These are phyloP conservation scores for Falciphora oryzae DNA, from an alignment of 2,329 filamentous ascomycete species.

Conservation along the genomic window DNA sequence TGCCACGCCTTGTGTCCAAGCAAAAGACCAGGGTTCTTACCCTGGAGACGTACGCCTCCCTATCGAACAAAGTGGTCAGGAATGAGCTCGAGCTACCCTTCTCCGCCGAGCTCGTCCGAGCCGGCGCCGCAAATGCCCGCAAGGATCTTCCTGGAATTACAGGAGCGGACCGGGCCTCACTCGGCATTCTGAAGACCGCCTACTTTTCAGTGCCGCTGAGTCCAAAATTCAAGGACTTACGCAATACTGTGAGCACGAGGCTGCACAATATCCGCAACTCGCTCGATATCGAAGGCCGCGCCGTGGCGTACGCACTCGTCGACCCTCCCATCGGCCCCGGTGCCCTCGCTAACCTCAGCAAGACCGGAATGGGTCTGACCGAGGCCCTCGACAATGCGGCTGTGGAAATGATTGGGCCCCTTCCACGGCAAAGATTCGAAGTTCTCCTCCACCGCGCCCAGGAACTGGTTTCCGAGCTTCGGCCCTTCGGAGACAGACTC, in stretches of 20 bases:
- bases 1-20: neutral
- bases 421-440: slow-evolving; percentile 25
- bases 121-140: too few species aligned
- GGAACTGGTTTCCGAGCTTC: slow-evolving; percentile 22
- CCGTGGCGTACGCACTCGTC: slow-evolving; percentile 17
- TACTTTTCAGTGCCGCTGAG: too few species aligned
- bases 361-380: too few species aligned
- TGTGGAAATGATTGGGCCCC: slow-evolving; percentile 14
- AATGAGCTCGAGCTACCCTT: too few species aligned
- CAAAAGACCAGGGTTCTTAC: neutral
- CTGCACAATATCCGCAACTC: slow-evolving; percentile 28
- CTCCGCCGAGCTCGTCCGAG: too few species aligned
- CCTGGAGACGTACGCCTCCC: too few species aligned
- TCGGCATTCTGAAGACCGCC: too few species aligned
- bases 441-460: slow-evolving; percentile 20
- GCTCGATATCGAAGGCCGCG: slow-evolving; percentile 25
- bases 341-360: slow-evolving; percentile 15
- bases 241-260: slow-evolving; percentile 7
- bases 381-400: too few species aligned
- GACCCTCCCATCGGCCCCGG: slow-evolving; percentile 25
- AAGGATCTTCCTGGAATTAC: too few species aligned
- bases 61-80: too few species aligned
- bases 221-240: too few species aligned
- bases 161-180: too few species aligned
- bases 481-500: slow-evolving; percentile 13